Evolutionary conservation across 148 eudicot genomes (phyloP), one percentile per base, ranked within the genome.

Genomic region (Rheum nobile): DNA sequence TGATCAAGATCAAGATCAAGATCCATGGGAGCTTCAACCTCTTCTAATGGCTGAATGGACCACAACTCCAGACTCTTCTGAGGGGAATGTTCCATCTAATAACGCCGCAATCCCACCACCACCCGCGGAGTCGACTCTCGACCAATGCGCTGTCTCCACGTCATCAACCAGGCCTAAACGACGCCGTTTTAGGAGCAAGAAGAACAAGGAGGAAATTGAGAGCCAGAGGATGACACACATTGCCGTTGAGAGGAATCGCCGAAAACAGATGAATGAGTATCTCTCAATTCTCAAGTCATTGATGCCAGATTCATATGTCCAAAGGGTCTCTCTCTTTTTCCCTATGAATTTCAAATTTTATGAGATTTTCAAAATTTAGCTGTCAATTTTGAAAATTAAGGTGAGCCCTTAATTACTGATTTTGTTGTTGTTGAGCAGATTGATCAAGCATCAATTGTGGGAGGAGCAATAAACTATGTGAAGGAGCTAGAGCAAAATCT

Each of bases 191-290:
- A 78, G 77, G 48, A 76, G 74, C 26, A 80, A 59, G 71, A 89
- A 87, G 88, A 89, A 84, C 55, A 73, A 68, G 50, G 88, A 84
- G 54, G 91, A 89, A 29, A 68, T 89, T 5, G 91, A 89, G 84
- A 84, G 74, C 46, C 94, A 89, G 75, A 85, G 94, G 79, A 89
- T 87, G 88, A 85, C 91, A 72, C 94, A 89, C 85, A 89, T 89
- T 80, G 84, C 86, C 0, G 89, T 87, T 8, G 94, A 89, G 73
- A 80, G 94, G 5, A 89, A 89, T 32, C 71, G 94, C 4, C 71
- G 94, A 26, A 87, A 84, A 79, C 94, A 87, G 42, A 89, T 89
- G 94, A 89, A 89, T 71, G 89, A 87, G 67, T 84, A 89, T 61
- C 85, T 89, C 44, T 48, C 80, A 19, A 75, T 75, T 2, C 80